phyloP scores from a whole-genome alignment of 371 early-diverging fungal genomes.

The Mucor circinelloides region DNA sequence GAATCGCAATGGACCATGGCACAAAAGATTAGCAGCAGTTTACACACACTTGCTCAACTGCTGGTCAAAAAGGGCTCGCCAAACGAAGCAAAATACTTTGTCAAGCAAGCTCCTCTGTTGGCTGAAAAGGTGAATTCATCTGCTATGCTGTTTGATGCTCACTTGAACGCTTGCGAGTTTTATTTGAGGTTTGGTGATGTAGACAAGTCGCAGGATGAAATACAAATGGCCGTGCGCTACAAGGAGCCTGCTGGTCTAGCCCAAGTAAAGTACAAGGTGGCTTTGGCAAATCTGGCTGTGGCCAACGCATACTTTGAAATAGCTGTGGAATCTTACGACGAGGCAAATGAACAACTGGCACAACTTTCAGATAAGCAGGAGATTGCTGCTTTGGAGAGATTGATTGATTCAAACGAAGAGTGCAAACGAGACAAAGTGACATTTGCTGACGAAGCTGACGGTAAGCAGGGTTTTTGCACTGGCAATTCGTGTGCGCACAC shows the following conservation, averaged over 20 bases:
- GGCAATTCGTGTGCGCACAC: too few relatives aligned
- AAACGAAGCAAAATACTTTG: slow-evolving; percentile 70
- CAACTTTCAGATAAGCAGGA: slow-evolving; percentile 44
- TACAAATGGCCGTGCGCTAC: slow-evolving; percentile 1
- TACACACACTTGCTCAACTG: slow-evolving; percentile 55
- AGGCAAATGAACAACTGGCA: slow-evolving; percentile 47
- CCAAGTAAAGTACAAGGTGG: slow-evolving; percentile 32
- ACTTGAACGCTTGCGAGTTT: slow-evolving; percentile 57
- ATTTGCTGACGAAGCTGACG: slow-evolving; percentile 1
- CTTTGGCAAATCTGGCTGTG: slow-evolving; percentile 48
- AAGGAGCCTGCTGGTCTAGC: slow-evolving; percentile 16
- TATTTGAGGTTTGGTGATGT: slow-evolving; percentile 51
- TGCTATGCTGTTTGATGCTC: slow-evolving; percentile 43
- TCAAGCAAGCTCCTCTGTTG: slow-evolving; percentile 58
- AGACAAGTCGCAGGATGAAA: slow-evolving; percentile 36
- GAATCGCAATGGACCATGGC: slow-evolving; percentile 50
- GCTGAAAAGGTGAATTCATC: slow-evolving; percentile 55
- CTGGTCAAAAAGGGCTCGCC: slow-evolving; percentile 68
- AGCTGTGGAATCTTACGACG: slow-evolving; percentile 46
- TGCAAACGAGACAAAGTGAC: background rate
- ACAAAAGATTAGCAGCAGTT: slow-evolving; percentile 50
- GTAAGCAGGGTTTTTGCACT: too few relatives aligned
- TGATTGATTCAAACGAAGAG: background rate
- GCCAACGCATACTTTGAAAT: slow-evolving; percentile 36
- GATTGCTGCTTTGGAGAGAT: background rate